Percentiles rank a stretch among this genome's conserved stretches.
Evolutionary conservation across 352 stramenopile species (phyloP).

Genomic region (Aphanomyces cochlioides): DNA sequence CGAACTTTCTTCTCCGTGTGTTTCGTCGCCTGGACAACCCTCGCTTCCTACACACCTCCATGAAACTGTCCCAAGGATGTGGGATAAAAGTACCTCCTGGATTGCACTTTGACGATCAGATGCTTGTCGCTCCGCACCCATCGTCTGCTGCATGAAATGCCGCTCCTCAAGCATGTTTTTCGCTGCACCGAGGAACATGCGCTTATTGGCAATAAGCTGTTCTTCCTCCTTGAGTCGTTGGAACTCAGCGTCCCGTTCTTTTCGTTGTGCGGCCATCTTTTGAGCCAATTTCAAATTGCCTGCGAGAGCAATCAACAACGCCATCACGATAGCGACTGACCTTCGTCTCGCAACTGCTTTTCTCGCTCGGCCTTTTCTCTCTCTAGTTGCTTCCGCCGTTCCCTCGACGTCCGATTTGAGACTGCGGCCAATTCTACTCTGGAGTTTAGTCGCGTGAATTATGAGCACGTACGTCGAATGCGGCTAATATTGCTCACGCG

Average conservation of each 20-base stretch:
- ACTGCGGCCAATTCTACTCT: slow-evolving; percentile 49
- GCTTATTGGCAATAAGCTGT: slow-evolving; percentile 64
- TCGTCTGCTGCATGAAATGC: slow-evolving; percentile 60
- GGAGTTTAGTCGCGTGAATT: not conserved
- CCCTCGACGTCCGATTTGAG: slow-evolving; percentile 51
- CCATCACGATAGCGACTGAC: not conserved
- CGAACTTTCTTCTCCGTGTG: slow-evolving; percentile 35
- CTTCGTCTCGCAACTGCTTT: slow-evolving; percentile 37
- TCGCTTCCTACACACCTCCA: slow-evolving; percentile 38
- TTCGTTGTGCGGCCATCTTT: slow-evolving; percentile 60
- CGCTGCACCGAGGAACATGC: slow-evolving; percentile 80
- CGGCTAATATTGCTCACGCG: slow-evolving; percentile 77
- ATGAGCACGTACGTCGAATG: slow-evolving; percentile 36
- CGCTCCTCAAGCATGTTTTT: slow-evolving; percentile 81
- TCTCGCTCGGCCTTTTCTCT: slow-evolving; percentile 44
- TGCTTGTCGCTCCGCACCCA: slow-evolving; percentile 55
- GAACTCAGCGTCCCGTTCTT: slow-evolving; percentile 46
- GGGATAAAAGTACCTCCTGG: slow-evolving; percentile 43
- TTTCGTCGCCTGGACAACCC: slow-evolving; percentile 41
- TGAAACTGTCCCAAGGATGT: not conserved
- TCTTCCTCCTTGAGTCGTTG: slow-evolving; percentile 52
- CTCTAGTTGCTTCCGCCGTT: slow-evolving; percentile 50
- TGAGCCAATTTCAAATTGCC: slow-evolving; percentile 72
- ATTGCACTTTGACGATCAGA: slow-evolving; percentile 47
- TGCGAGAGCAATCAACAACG: not conserved